Evolutionary conservation across 2,329 filamentous ascomycete genomes (phyloP), one percentile per base, ranked within the genome.

Genomic region (Fusarium odoratissimum): DNA sequence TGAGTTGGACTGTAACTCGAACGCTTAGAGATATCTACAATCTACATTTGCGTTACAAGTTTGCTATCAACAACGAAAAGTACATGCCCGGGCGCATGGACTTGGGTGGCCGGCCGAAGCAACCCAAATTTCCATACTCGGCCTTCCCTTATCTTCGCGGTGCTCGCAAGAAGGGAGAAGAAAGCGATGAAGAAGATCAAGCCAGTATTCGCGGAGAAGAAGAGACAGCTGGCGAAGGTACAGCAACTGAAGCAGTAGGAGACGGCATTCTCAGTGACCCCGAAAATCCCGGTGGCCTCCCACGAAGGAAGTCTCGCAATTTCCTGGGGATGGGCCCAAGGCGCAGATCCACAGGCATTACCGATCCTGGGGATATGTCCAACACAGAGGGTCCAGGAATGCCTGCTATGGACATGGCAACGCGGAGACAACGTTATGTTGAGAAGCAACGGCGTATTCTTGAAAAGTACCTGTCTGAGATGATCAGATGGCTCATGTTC

Each of bases 401-500:
- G 41, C 86, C 76, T 23, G 86, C 86, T 41, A 86, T 90, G 38
- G 84, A 87, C 44, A 87, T 78, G 60, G 79, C 79, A 56, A 78
- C 77, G 17, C 77, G 84, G 65, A 79, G 82, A 48, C 85, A 85
- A 74, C 86, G 91, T 63, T 97, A 95, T 75, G 90, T 94, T 44
- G 94, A 97, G 76, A 91, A 90, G 69, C 95, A 98, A 82, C 90
- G 95, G 63, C 92, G 91, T 76, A 94, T 93, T 79, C 85, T 99
- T 37, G 96, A 98, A 80, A 91, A 91, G 54, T 99, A 99, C 80
- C 85, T 99, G 25, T 94, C 95, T 72, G 93, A 95, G 77, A 94
- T 98, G 91, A 95, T 98, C 67, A 91, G 94, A 60, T 98, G 95
- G 89, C 90, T 99, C 76, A 98, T 99, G 83, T 99, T 99, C 83